Evolutionary conservation across 2,329 filamentous ascomycete genomes (phyloP), one percentile per base, ranked within the genome.

Genomic region (Pseudopyrenochaeta lycopersici): DNA sequence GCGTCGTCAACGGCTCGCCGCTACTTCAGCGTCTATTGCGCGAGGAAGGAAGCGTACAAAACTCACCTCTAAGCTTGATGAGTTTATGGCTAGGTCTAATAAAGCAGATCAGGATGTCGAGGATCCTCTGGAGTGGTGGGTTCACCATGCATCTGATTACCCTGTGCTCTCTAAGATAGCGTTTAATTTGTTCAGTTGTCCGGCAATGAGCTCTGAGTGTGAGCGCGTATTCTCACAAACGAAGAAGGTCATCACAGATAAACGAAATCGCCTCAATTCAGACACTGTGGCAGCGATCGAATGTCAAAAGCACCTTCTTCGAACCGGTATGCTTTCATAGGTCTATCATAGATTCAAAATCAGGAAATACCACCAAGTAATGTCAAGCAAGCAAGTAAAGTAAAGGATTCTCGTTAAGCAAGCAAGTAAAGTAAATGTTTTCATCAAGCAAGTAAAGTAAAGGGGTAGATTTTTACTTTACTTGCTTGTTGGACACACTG

Each of bases 181-280:
- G 49, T 52, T 52, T 30, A 35, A 43, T 38, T 11, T 51, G 44
- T 52, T 52, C 33, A 47, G 20, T 43, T 36, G 36, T 43, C 49
- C 43, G n/a, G 49, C 29, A 47, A 52, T 48, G 42, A 52, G 49
- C 29, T 32, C 49, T 52, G 27, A 52, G 49, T 52, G 49, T 47
- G 43, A 52, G 49, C 32, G 49, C 7, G 41, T 52, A 41, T 52
- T 52, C 42, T 27, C n/a, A 41, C 23, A 52, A 18, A 41, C 49
- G 18, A 52, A 46, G 43, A 46, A 52, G 49, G 35, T 52, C 27
- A 39, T 52, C 36, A 42, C 35, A 27, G 42, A 52, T 46, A 33
- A 46, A 46, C 49, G 42, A 41, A 52, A 52, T 36, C 35, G 49
- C 15, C 49, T 52, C 42, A 18, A 42, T 42, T 46, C 49, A 41